phyloP scores from a whole-genome alignment of 2,329 filamentous ascomycete species.

The Fusarium subtropicale region DNA sequence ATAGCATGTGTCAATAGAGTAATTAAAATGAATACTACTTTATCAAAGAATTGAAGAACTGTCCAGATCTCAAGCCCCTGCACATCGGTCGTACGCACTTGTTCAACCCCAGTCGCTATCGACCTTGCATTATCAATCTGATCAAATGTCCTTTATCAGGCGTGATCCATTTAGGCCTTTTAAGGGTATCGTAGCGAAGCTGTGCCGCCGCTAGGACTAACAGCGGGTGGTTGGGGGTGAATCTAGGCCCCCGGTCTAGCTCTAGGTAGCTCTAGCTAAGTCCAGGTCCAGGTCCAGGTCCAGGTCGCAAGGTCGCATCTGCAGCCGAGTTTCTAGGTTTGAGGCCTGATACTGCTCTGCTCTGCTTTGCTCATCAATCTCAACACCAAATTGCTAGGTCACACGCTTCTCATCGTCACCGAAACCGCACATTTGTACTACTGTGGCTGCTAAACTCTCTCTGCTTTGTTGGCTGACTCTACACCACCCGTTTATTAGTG shows the following conservation, averaged over 20 bases:
- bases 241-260: not conserved
- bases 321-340: constrained; percentile 3
- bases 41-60: not conserved
- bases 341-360: constrained; percentile 8
- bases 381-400: constrained; percentile 16
- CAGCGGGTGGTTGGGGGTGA: constrained; percentile 16
- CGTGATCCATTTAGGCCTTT: not conserved
- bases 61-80: not conserved
- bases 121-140: constrained; percentile 19
- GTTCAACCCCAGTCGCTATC: not conserved
- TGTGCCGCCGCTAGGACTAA: constrained; percentile 13
- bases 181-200: not conserved
- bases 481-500: not conserved
- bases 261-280: not conserved
- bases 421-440: not conserved
- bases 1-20: not conserved
- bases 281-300: not conserved
- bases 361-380: not conserved
- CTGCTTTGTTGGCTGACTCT: constrained; percentile 6
- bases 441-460: not conserved
- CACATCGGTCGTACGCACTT: constrained; percentile 6
- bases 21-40: not conserved
- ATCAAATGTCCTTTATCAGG: not conserved
- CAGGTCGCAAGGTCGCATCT: not conserved
- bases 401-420: constrained; percentile 6